These are phyloP conservation scores for Umbelopsis vinacea DNA, from an alignment of 192 early-diverging fungal species.

Conservation along the genomic window DNA sequence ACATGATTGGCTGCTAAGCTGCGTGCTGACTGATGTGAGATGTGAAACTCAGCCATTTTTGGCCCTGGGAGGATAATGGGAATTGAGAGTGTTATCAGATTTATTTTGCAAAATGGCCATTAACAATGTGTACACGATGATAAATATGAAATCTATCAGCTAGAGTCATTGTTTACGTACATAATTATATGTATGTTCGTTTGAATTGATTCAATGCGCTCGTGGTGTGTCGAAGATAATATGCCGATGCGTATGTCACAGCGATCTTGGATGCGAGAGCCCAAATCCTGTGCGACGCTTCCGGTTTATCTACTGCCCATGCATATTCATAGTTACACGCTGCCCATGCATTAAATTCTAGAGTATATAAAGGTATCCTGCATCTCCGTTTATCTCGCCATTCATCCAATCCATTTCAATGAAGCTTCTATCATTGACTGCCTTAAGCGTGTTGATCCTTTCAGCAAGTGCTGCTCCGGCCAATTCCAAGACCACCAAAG, in stretches of 20 bases:
- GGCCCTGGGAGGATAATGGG: not conserved
- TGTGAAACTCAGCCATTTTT: not conserved
- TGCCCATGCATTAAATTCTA: not conserved
- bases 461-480: not conserved
- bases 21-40: constrained; percentile 17
- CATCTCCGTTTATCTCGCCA: too few relatives aligned
- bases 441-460: not conserved
- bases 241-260: not conserved
- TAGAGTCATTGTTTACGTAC: not conserved
- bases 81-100: too few relatives aligned
- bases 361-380: too few relatives aligned
- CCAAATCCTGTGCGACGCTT: not conserved
- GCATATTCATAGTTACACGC: not conserved
- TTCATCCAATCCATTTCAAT: not conserved
- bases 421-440: not conserved
- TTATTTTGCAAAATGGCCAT: too few relatives aligned
- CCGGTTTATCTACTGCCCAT: not conserved
- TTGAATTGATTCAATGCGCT: not conserved
- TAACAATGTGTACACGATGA: not conserved
- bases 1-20: not conserved
- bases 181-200: not conserved
- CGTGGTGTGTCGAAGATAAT: not conserved
- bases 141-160: not conserved
- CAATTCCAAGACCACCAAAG: constrained; percentile 14
- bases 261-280: too few relatives aligned